Conservation (phyloP, 208 protist genomes). For the Trichomonas gallinae region DNA sequence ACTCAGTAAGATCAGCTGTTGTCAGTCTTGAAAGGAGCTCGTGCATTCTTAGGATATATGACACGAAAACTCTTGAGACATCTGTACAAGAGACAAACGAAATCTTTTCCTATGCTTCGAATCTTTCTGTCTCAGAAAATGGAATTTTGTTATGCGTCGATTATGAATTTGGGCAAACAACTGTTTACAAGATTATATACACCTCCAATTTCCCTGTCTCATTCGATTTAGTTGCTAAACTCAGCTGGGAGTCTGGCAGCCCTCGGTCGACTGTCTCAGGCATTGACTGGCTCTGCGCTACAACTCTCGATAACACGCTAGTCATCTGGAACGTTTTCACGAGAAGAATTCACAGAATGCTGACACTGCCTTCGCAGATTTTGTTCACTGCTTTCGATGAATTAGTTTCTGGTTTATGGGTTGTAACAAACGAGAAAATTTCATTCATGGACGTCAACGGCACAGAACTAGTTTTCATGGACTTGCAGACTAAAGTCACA, state of each 20-base stretch:
- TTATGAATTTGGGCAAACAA: not conserved
- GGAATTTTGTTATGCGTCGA: not conserved
- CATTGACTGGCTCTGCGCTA: not conserved
- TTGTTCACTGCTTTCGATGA: not conserved
- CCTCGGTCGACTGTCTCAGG: not conserved
- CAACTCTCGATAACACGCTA: not conserved
- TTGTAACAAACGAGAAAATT: not conserved
- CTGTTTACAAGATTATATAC: not conserved
- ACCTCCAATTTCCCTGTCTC: not conserved
- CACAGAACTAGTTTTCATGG: not conserved
- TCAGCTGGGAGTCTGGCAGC: not conserved
- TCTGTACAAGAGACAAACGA: not conserved
- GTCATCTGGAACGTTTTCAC: not conserved
- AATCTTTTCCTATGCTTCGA: not conserved
- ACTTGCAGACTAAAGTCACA: not conserved
- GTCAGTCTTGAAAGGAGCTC: not conserved
- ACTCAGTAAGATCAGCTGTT: not conserved
- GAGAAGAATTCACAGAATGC: not conserved
- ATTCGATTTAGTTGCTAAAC: not conserved
- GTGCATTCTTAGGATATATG: not conserved
- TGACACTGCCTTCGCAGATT: not conserved
- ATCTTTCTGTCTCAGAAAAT: not conserved
- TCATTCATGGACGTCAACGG: not conserved
- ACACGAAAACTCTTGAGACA: not conserved
- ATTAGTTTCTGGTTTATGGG: not conserved